phyloP scores from a whole-genome alignment of 805 yeast species.

The Saccharomyces eubayanus region DNA sequence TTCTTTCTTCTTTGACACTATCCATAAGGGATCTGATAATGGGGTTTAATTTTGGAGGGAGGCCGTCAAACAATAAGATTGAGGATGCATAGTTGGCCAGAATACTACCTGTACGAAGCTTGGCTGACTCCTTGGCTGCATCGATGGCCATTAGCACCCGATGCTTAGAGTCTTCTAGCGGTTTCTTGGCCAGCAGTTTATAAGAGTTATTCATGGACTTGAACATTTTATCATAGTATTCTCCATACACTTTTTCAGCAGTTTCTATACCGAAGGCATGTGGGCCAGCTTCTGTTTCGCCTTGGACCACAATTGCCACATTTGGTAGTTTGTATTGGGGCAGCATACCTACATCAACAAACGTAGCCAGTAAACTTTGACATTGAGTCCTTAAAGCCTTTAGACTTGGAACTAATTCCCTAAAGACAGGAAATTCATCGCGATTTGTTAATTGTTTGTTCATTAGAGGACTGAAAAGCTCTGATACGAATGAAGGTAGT shows the following conservation, averaged over 20 bases:
- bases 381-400: conserved; percentile 83
- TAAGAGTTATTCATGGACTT: conserved; percentile 57
- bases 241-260: conserved; percentile 62
- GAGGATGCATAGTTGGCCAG: conserved; percentile 75
- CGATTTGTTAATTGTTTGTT: conserved; percentile 25
- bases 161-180: conserved; percentile 70
- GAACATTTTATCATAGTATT: conserved; percentile 57
- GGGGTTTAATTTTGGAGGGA: conserved; percentile 87
- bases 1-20: conserved; percentile 70
- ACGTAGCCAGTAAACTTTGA: conserved; percentile 68
- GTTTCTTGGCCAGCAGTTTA: conserved; percentile 60
- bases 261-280: conserved; percentile 77
- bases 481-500: conserved; percentile 26
- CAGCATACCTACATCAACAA: conserved; percentile 68
- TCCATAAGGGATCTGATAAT: conserved; percentile 88
- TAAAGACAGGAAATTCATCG: conserved; percentile 40
- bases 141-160: conserved; percentile 58
- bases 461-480: conserved; percentile 32
- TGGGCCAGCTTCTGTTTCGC: conserved; percentile 89
- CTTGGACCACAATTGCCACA: conserved; percentile 83
- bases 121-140: conserved; percentile 51
- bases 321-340: conserved; percentile 67
- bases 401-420: conserved; percentile 81
- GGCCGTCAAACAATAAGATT: conserved; percentile 45
- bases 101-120: conserved; percentile 49